Percentiles rank a stretch among this genome's conserved stretches.
Evolutionary conservation across 2,329 filamentous ascomycete species (phyloP).

Genomic region (Trichocomaceae sp.): DNA sequence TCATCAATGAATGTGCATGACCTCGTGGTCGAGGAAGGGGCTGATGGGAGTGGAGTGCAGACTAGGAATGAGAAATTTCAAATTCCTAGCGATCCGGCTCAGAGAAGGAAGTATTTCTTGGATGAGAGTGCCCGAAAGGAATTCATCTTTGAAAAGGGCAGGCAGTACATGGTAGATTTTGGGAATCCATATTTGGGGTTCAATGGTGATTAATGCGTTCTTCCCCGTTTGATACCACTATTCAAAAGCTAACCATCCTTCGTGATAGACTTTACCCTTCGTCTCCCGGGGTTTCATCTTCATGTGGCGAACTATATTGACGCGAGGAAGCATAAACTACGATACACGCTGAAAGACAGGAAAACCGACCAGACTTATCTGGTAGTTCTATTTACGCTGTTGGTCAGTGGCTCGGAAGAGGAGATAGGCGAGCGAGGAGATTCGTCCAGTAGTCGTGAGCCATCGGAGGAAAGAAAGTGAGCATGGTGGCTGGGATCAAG

Average conservation of each 20-base stretch:
- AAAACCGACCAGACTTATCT: conserved; percentile 68
- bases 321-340: conserved; percentile 72
- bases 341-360: conserved; percentile 85
- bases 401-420: conserved; percentile 38
- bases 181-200: conserved; percentile 93
- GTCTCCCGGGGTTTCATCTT: conserved; percentile 31
- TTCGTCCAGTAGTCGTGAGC: neutral
- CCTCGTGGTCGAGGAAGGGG: conserved; percentile 59
- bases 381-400: conserved; percentile 71
- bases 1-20: conserved; percentile 17
- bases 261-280: conserved; percentile 31
- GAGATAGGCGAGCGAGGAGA: conserved; percentile 2
- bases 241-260: neutral
- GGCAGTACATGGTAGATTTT: conserved; percentile 64
- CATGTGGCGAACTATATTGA: conserved; percentile 36
- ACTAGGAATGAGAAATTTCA: conserved; percentile 40
- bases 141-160: conserved; percentile 57
- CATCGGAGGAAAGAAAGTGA: neutral
- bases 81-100: conserved; percentile 49
- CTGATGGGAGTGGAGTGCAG: conserved; percentile 50
- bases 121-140: conserved; percentile 47
- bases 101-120: conserved; percentile 57
- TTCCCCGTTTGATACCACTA: neutral
- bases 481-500: neutral
- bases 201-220: conserved; percentile 44